phyloP scores from a whole-genome alignment of 1,284 basidiomycete species.

The Cryptococcus jaspeensis region DNA sequence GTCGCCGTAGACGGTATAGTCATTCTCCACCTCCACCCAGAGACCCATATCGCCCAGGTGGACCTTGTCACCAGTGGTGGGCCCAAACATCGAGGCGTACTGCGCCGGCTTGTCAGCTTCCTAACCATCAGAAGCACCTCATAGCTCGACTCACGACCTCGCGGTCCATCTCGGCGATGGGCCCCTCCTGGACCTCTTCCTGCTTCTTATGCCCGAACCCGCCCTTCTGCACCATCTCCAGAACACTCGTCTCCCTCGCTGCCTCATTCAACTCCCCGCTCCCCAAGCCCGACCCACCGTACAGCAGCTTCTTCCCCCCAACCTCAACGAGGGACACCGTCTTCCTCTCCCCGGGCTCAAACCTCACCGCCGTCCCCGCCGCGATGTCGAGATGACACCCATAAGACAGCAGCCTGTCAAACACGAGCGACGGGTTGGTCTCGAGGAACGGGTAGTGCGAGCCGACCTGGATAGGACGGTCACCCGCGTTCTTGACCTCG shows the following conservation, averaged over 20 bases:
- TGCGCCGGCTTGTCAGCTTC: conserved; percentile 11
- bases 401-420: conserved; percentile 78
- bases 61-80: conserved; percentile 86
- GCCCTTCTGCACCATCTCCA: conserved; percentile 25
- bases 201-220: conserved; percentile 48
- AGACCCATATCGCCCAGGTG: conserved; percentile 84
- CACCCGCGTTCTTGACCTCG: conserved; percentile 86
- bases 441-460: conserved; percentile 95
- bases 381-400: conserved; percentile 84
- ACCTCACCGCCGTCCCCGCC: conserved; percentile 88
- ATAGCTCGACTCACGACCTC: conserved; percentile 43
- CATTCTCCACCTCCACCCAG: conserved; percentile 90
- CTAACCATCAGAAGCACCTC: too few species aligned
- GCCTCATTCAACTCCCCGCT: conserved; percentile 55
- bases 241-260: conserved; percentile 22
- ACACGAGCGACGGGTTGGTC: conserved; percentile 76
- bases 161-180: conserved; percentile 43
- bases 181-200: conserved; percentile 28
- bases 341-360: conserved; percentile 90
- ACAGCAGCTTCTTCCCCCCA: conserved; percentile 68
- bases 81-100: conserved; percentile 92
- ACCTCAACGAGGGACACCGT: conserved; percentile 80
- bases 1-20: conserved; percentile 70
- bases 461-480: conserved; percentile 90
- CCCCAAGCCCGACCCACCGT: conserved; percentile 78